Evolutionary conservation across 2,329 filamentous ascomycete species (phyloP), one percentile per base, ranked within the genome.

Genomic region (Thermothelomyces thermophilus): DNA sequence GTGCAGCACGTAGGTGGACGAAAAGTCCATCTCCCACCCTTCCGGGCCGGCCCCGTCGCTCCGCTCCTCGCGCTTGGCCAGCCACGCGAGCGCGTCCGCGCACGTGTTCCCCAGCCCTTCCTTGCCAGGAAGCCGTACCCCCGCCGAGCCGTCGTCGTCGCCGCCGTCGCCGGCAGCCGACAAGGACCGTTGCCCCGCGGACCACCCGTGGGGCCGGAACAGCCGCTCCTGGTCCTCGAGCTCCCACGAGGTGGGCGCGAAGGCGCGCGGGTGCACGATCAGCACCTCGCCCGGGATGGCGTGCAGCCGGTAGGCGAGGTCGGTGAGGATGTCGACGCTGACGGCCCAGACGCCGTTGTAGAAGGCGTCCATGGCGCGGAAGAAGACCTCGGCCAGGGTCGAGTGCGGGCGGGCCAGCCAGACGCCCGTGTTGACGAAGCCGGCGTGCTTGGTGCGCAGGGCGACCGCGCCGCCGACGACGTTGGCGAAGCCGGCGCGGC

Each of bases 341-440:
- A 56, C 52, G 14, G 56, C 52, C 61, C 62, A 63, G n/a, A 47
- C 46, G 0, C 60, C 62, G 36, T 58, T 56, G 46, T 60, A 63
- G 34, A 55, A 53, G 16, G 36, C 14, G n/a, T 60, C 50, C 22
- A 56, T 51, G 13, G 53, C 60, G 17, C 45, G 30, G 24, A 31
- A 37, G 33, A 53, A 58, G 14, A 60, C 34, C 24, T 55, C 46
- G 22, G 57, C 51, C 5, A 64, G 42, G 5, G 48, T 46, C 6
- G 40, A 45, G 31, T 54, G 44, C 28, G 46, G 46, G 1, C 16
- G 14, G 9, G 53, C n/a, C 39, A 56, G 43, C 51, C 55, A 50
- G 14, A 54, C 53, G 8, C 56, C 56, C 36, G 50, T 57, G 37
- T 57, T 56, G 31, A 57, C 16, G 10, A 46, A 53, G 4, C 52